Conservation (phyloP, 2,329 filamentous ascomycete genomes). For the Scortechinia acanthostroma region DNA sequence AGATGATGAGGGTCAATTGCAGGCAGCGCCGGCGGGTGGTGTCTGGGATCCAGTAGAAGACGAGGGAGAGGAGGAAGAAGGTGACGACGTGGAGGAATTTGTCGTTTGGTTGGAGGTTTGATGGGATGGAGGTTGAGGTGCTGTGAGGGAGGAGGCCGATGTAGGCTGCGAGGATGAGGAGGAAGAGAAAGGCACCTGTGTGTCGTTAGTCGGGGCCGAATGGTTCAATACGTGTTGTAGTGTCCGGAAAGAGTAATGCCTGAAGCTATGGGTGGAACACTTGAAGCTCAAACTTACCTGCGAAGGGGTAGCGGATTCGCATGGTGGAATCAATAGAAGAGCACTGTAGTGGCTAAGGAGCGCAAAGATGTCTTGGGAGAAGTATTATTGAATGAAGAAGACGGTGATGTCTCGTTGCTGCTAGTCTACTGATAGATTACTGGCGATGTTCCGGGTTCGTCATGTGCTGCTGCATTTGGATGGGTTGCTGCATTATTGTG, state of each 20-base stretch:
- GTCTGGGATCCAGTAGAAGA: conserved; percentile 96
- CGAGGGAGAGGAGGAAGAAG: conserved; percentile 80
- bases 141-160: conserved; percentile 76
- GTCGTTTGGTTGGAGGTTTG: conserved; percentile 63
- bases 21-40: conserved; percentile 78
- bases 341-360: no score
- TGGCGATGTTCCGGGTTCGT: no score
- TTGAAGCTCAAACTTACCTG: neutral
- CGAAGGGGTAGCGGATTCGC: conserved; percentile 2
- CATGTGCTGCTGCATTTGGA: no score
- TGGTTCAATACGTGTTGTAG: conserved; percentile 6
- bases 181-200: conserved; percentile 35
- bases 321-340: no score
- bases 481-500: no score
- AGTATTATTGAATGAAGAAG: no score
- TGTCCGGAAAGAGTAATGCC: conserved; percentile 72
- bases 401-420: no score
- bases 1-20: conserved; percentile 75
- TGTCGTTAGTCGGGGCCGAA: conserved; percentile 6
- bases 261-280: conserved; percentile 80
- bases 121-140: conserved; percentile 44
- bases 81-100: conserved; percentile 80
- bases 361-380: no score
- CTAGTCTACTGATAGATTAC: no score
- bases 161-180: conserved; percentile 65